phyloP scores from a whole-genome alignment of 305 asterid genomes.

The Fraxinus sp. region DNA sequence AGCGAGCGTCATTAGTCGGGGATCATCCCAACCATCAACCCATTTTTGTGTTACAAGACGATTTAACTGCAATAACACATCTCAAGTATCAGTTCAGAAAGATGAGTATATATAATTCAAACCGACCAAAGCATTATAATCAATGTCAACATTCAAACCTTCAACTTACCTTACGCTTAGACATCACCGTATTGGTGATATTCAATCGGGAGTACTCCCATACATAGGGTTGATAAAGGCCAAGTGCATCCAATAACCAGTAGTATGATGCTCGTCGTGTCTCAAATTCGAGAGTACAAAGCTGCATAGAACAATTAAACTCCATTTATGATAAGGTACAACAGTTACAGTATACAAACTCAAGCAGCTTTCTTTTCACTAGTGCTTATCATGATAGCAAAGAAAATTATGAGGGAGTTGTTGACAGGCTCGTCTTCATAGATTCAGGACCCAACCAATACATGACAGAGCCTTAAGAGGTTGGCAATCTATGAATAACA shows the following conservation, averaged over 20 bases:
- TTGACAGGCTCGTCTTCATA: not conserved
- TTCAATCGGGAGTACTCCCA: slow-evolving; percentile 90
- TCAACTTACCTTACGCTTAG: slow-evolving; percentile 75
- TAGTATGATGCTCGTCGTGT: slow-evolving; percentile 90
- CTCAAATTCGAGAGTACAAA: slow-evolving; percentile 90
- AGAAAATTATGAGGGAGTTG: not conserved
- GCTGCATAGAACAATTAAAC: slow-evolving; percentile 37
- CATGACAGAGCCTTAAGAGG: not conserved
- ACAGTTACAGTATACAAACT: not conserved
- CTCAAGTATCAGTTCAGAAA: slow-evolving; percentile 9
- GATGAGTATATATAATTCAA: not conserved
- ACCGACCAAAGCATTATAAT: not conserved
- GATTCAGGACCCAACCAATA: not conserved
- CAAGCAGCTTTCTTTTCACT: not conserved
- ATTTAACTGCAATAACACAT: slow-evolving; percentile 53
- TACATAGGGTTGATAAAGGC: slow-evolving; percentile 80
- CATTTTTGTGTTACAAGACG: slow-evolving; percentile 82
- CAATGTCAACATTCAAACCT: slow-evolving; percentile 12
- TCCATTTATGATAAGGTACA: not conserved
- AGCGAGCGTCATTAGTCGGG: slow-evolving; percentile 92
- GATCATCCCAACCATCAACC: slow-evolving; percentile 98
- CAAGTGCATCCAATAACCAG: slow-evolving; percentile 73
- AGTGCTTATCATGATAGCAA: not conserved
- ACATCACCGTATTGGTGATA: slow-evolving; percentile 80
- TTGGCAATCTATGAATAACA: not conserved